Evolutionary conservation across 73 alveolate genomes (phyloP), one percentile per base, ranked within the genome.

Genomic region (Effrenium voratum): DNA sequence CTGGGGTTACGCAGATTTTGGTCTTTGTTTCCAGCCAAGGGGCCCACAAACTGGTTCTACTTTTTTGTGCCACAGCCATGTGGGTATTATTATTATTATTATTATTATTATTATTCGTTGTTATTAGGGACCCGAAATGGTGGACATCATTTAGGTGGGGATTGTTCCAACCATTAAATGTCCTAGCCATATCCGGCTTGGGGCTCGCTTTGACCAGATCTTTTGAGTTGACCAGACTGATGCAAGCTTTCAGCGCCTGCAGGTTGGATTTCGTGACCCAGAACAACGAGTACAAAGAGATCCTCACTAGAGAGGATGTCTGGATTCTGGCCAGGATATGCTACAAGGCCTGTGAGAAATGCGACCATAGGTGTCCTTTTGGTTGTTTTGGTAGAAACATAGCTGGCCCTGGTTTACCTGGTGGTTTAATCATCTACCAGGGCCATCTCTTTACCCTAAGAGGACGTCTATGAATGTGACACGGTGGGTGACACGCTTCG

Each of bases 321-420:
- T 87, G 95, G 95, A 60, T 68, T 87, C 85, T 63, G 43, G 63
- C 63, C n/a, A 83, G 95, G 38, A 76, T 87, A 43, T 87, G 95
- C 95, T 87, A 87, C 95, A 87, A 87, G 84, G 95, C 70, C 10
- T 80, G 81, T 19, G 83, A 30, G 28, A 2, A 57, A 30, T 0
- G 6, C 16, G 28, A 57, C 3, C 3, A 57, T 1, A 2, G 72
- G 72, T 55, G 68, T 55, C 12, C 68, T 55, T 55, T 12, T 12
- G 22, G 68, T 12, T 15, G 12, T 55, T 55, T 55, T 15, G 68
- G 12, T 15, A 55, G 72, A 22, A 0, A 57, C 28, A 30, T 30
- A 22, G 72, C 16, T 57, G 6, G 22, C 22, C 30, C 30, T 22
- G 22, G 22, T 15, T 15, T 15, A 55, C 68, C 16, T 57, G 72